Base-by-base conservation (phyloP, 1,284 basidiomycete genomes). In the Jaminaea rosea region DNA sequence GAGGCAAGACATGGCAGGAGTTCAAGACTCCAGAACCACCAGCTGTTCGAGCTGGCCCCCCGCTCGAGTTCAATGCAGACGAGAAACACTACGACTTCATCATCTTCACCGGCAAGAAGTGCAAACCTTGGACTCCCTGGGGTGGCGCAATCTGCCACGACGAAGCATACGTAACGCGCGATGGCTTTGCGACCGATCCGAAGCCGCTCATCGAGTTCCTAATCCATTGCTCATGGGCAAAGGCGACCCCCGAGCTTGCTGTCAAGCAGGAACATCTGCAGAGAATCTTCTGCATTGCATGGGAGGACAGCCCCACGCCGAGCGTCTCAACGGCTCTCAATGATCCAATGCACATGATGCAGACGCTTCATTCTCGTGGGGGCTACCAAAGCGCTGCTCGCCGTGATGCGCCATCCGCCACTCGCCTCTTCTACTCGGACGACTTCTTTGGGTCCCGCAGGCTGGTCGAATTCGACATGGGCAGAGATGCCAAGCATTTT, bases 131-230 rank as follows among this genome's bases (percentile, higher is more conserved):
- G 65, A 60, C 63, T 4, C 68, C 67, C 1, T 66, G 62, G 65
- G 60, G 62, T 9, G 59, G 58, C 13, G 46, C 52, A 10, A 54
- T 68, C 26, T 72, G 69, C 47, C 69, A 71, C 41, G 69, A 72
- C 47, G 86, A 65, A 32, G 64, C 64, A 13, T 72, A 65, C 53
- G 65, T 65, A 46, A 73, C 70, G 15, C 57, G 53, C 26, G 58
- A 73, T 42, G 69, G 56, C 3, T 73, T 73, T 44, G 66, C 63
- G 0, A 57, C 60, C 10, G 56, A 59, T 24, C 58, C 58, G 2
- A 42, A 63, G 21, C 49, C 44, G 19, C 46, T 72, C n/a, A 44
- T 72, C 19, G 69, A 68, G 39, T 60, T 47, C 13, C 61, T 69
- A 26, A 57, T 62, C 50, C 67, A 65, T 49, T 73, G 70, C 59